Conservation (phyloP, 139 green algal species). For the Prasinococcaceae sp. region DNA sequence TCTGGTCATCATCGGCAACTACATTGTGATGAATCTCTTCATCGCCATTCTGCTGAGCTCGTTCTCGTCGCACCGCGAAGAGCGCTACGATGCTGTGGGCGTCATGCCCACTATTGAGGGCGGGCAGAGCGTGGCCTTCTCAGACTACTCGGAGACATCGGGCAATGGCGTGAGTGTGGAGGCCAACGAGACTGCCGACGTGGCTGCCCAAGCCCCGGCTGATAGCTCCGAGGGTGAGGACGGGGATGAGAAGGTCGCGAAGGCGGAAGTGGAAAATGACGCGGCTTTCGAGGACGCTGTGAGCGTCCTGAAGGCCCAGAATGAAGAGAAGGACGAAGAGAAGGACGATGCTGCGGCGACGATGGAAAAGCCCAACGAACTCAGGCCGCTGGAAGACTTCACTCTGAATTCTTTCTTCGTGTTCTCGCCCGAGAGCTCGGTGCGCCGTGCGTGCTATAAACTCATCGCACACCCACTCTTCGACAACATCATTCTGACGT, state of each 20-base stretch:
- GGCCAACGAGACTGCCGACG: too few species aligned
- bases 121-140: too few species aligned
- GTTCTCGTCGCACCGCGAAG: background rate
- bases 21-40: slow-evolving; percentile 27
- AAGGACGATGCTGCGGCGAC: background rate
- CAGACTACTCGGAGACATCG: too few species aligned
- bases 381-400: background rate
- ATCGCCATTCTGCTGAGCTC: slow-evolving; percentile 25
- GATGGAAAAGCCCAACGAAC: background rate
- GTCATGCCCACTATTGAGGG: too few species aligned
- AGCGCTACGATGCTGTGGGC: too few species aligned
- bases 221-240: too few species aligned
- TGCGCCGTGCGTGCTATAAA: background rate
- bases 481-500: slow-evolving; percentile 3
- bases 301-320: slow-evolving; percentile 1
- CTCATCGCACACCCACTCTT: slow-evolving; percentile 1
- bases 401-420: slow-evolving; percentile 6
- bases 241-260: too few species aligned
- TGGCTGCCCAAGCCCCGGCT: too few species aligned
- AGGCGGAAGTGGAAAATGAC: too few species aligned
- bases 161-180: too few species aligned
- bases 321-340: background rate
- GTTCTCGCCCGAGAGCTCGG: background rate
- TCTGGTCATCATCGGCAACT: slow-evolving; percentile 22
- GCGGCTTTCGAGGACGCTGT: too few species aligned